phyloP scores from a whole-genome alignment of 164 flowering plant species.

The Aristolochia contorta region DNA sequence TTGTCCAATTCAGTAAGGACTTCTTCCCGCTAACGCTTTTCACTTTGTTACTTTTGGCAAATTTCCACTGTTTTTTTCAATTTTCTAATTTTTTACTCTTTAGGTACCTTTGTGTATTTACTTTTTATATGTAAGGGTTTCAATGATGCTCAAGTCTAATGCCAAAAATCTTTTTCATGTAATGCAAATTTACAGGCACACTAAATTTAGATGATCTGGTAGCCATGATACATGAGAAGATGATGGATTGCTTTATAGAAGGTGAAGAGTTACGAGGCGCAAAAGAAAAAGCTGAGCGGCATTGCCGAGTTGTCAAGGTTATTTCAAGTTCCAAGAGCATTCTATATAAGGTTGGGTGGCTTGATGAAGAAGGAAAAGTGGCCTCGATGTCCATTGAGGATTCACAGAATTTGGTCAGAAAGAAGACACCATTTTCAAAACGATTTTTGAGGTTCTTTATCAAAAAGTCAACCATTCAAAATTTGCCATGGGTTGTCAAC shows the following conservation, averaged over 20 bases:
- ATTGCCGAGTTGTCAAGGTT: slow-evolving; percentile 10
- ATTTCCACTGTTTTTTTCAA: not conserved
- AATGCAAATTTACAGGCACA: slow-evolving; percentile 4
- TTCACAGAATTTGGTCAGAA: slow-evolving; percentile 4
- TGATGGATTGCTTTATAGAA: slow-evolving; percentile 7
- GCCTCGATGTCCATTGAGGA: slow-evolving; percentile 6
- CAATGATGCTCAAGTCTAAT: not conserved
- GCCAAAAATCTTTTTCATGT: not conserved
- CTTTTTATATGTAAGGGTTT: not conserved
- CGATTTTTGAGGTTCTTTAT: slow-evolving; percentile 7
- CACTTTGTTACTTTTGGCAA: not conserved
- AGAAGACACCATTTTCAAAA: slow-evolving; percentile 11
- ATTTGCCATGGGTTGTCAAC: slow-evolving; percentile 9
- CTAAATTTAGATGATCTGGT: slow-evolving; percentile 9
- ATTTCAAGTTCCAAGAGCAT: not conserved
- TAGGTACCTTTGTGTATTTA: not conserved
- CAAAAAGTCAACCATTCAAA: slow-evolving; percentile 8
- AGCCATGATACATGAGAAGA: slow-evolving; percentile 4
- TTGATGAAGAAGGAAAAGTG: slow-evolving; percentile 10
- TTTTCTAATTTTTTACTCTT: not conserved
- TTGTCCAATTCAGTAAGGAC: slow-evolving; percentile 14
- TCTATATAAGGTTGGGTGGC: slow-evolving; percentile 12
- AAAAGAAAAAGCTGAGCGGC: not conserved
- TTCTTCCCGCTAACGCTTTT: not conserved
- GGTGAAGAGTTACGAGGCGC: slow-evolving; percentile 14